These are phyloP conservation scores for Cryptococcus sp. DNA, from an alignment of 1,284 basidiomycete genomes.

Conservation along the genomic window DNA sequence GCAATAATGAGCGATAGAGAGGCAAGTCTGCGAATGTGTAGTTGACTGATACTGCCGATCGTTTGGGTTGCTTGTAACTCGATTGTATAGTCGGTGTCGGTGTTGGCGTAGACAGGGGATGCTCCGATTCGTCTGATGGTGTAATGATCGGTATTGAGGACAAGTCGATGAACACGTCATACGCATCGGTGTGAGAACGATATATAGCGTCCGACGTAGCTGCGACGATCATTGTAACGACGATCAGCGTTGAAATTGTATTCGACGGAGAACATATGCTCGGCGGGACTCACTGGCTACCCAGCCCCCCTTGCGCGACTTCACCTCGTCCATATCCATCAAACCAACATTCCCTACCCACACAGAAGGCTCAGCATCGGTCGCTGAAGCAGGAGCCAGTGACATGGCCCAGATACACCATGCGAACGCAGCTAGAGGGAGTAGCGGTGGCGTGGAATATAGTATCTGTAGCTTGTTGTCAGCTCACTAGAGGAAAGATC, in stretches of 20 bases:
- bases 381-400: slow-evolving; percentile 27
- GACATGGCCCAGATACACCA: slow-evolving; percentile 47
- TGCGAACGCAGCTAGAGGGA: slow-evolving; percentile 41
- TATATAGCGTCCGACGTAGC: slow-evolving; percentile 48
- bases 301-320: slow-evolving; percentile 39
- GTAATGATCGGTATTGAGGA: slow-evolving; percentile 23
- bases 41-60: slow-evolving; percentile 16
- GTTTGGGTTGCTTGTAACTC: slow-evolving; percentile 9
- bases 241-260: not conserved
- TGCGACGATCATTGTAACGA: slow-evolving; percentile 7
- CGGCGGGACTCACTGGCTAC: slow-evolving; percentile 40
- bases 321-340: slow-evolving; percentile 42
- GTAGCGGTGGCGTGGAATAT: slow-evolving; percentile 44
- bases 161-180: slow-evolving; percentile 50
- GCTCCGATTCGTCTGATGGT: slow-evolving; percentile 5
- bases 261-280: not conserved
- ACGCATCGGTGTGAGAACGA: slow-evolving; percentile 37
- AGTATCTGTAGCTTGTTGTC: slow-evolving; percentile 30
- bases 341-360: slow-evolving; percentile 47
- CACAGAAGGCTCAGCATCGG: slow-evolving; percentile 15
- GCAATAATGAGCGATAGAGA: slow-evolving; percentile 42
- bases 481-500: not conserved
- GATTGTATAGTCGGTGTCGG: slow-evolving; percentile 13
- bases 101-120: slow-evolving; percentile 7
- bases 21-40: slow-evolving; percentile 44